A percentile compares a stretch with the other conserved stretches of the same genome.
Evolutionary conservation across 129 eudicot species (phyloP).

Genomic region (Flaveria brownii): DNA sequence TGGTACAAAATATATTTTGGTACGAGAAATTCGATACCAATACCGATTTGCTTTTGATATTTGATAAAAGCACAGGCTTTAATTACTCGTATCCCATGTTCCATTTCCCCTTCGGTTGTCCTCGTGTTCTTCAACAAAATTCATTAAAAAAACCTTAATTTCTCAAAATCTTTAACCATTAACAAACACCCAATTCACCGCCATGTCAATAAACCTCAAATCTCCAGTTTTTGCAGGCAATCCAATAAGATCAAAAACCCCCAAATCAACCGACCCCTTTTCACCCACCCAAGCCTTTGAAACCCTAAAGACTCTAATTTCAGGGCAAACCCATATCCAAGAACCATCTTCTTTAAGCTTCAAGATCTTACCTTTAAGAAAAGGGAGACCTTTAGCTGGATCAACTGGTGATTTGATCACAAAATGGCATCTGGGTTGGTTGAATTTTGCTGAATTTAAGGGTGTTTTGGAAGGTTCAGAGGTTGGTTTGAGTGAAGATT

Average conservation of each 20-base stretch:
- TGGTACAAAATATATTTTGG: too few species aligned
- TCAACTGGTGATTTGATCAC: constrained; percentile 36
- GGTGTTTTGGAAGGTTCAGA: constrained; percentile 51
- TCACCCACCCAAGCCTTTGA: constrained; percentile 60
- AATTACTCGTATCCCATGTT: background rate
- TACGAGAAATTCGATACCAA: too few species aligned
- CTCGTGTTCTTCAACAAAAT: constrained; percentile 18
- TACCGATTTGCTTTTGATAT: too few species aligned
- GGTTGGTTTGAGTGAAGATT: constrained; percentile 55
- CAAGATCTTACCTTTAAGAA: constrained; percentile 66
- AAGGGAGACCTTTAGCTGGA: constrained; percentile 69
- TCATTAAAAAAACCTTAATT: background rate
- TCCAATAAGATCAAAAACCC: constrained; percentile 58
- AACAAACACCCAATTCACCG: constrained; percentile 19
- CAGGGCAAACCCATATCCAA: constrained; percentile 33
- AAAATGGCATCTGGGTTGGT: constrained; percentile 83
- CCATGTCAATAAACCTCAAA: constrained; percentile 48
- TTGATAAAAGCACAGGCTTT: background rate
- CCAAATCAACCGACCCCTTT: constrained; percentile 54
- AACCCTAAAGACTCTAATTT: constrained; percentile 53
- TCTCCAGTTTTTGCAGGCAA: constrained; percentile 77
- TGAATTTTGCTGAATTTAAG: constrained; percentile 54
- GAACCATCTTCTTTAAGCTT: constrained; percentile 47
- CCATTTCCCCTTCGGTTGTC: constrained; percentile 9
- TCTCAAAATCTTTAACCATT: constrained; percentile 8